Evolutionary conservation across 768 basidiomycete genomes (phyloP).

Genomic region (Dictyophora rubrovolvata): DNA sequence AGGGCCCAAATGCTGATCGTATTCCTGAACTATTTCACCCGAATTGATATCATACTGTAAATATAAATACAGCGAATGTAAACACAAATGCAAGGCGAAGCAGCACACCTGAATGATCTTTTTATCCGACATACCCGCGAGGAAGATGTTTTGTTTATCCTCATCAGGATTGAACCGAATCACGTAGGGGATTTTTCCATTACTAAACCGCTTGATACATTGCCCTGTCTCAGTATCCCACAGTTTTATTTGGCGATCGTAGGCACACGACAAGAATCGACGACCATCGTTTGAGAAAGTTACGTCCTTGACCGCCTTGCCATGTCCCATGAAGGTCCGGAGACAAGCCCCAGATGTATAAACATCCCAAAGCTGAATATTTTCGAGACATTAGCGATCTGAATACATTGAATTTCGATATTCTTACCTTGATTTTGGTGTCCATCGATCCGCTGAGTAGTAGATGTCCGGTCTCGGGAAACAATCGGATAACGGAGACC

Average conservation of each 20-base stretch:
- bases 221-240: conserved; percentile 99
- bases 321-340: conserved; percentile 94
- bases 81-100: neutral
- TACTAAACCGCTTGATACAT: conserved; percentile 92
- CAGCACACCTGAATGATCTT: conserved; percentile 87
- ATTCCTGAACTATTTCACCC: conserved; percentile 94
- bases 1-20: conserved; percentile 96
- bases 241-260: conserved; percentile 95
- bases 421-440: conserved; percentile 86
- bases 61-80: neutral
- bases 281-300: conserved; percentile 90
- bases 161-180: conserved; percentile 92
- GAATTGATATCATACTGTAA: conserved; percentile 88
- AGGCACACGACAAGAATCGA: conserved; percentile 83
- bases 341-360: conserved; percentile 96
- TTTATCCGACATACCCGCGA: conserved; percentile 98
- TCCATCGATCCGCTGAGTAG: conserved; percentile 95
- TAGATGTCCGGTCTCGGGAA: conserved; percentile 89
- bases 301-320: conserved; percentile 93
- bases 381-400: neutral
- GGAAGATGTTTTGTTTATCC: conserved; percentile 91
- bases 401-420: neutral
- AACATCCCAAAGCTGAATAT: conserved; percentile 86
- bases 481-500: conserved; percentile 86
- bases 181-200: conserved; percentile 96